Conservation (phyloP, 768 basidiomycete genomes). For the Baorangia bicolor region DNA sequence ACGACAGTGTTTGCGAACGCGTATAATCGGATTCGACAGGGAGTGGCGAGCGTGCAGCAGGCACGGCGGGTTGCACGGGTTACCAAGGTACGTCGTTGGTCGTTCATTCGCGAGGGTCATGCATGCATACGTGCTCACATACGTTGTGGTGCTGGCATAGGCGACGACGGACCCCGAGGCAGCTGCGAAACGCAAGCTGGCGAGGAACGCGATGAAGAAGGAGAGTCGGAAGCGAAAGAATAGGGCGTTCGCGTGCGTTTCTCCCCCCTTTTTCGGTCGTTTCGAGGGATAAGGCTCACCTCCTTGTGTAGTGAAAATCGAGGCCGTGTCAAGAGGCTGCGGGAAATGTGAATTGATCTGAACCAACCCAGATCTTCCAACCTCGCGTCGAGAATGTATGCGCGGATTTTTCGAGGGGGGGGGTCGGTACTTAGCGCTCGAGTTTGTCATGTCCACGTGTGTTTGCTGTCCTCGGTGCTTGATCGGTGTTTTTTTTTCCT, state of each 20-base stretch:
- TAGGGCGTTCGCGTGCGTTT: constrained; percentile 54
- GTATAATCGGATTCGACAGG: constrained; percentile 81
- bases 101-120: neutral
- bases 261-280: neutral
- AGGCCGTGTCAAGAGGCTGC: constrained; percentile 46
- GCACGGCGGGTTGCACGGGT: constrained; percentile 67
- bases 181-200: constrained; percentile 72
- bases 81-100: constrained; percentile 39
- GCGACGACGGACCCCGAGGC: constrained; percentile 70
- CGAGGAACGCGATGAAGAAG: constrained; percentile 74
- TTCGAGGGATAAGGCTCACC: neutral
- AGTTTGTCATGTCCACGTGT: no score
- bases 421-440: no score
- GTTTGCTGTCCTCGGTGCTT: no score
- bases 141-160: constrained; percentile 35
- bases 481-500: neutral
- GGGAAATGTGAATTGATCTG: constrained; percentile 37
- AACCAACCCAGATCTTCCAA: no score
- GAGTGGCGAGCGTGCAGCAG: constrained; percentile 60
- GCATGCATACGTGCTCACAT: neutral
- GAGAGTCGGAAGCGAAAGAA: constrained; percentile 83
- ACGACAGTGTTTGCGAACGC: constrained; percentile 75
- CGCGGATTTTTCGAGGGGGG: no score
- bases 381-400: neutral
- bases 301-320: constrained; percentile 41